Conservation (phyloP, 306 rosid genomes). For the Hylodesmum podocarpum region DNA sequence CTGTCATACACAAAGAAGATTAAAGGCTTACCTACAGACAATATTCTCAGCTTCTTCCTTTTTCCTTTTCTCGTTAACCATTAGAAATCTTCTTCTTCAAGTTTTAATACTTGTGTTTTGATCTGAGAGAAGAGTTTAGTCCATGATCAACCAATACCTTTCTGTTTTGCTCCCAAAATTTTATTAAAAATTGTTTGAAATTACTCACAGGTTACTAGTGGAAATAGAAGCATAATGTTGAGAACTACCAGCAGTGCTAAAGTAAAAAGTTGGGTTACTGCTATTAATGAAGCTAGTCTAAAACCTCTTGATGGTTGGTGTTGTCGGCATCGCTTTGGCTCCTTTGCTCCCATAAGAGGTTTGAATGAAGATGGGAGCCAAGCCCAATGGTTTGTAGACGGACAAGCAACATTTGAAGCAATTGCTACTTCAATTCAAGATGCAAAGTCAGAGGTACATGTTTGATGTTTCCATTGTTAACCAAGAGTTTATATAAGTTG, state of each 20-base stretch:
- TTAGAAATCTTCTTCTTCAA: conserved; percentile 5
- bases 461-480: conserved; percentile 30
- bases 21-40: not conserved
- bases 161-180: conserved; percentile 6
- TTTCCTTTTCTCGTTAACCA: conserved; percentile 1
- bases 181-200: not conserved
- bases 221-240: conserved; percentile 73
- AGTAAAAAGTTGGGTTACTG: conserved; percentile 89
- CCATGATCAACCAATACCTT: not conserved
- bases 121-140: conserved; percentile 19
- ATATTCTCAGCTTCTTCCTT: conserved; percentile 27
- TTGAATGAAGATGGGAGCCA: conserved; percentile 87
- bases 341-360: conserved; percentile 96
- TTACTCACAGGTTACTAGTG: conserved; percentile 68
- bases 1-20: not conserved
- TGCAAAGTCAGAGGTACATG: conserved; percentile 89
- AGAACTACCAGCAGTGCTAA: conserved; percentile 69
- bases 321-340: conserved; percentile 90
- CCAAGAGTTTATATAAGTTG: conserved; percentile 6
- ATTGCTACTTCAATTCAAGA: conserved; percentile 87
- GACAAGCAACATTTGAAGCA: conserved; percentile 87
- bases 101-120: not conserved
- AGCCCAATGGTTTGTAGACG: conserved; percentile 98
- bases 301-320: conserved; percentile 98
- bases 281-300: conserved; percentile 85